Percentiles rank a stretch among this genome's conserved stretches.
These are phyloP conservation scores for Salix purpurea DNA, from an alignment of 345 rosid species.

Conservation along the genomic window DNA sequence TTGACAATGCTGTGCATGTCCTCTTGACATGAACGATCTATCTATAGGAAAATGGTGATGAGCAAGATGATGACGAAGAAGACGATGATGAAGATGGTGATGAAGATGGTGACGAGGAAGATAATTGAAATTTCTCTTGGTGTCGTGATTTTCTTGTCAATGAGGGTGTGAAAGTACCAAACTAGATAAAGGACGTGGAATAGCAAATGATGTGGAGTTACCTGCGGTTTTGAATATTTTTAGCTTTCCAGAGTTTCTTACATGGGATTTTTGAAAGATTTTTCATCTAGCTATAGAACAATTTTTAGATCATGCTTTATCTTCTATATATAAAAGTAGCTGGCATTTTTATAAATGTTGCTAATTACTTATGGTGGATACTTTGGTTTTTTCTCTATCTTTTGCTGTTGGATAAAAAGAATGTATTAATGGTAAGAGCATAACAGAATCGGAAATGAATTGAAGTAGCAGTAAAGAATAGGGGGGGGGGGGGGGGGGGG, in stretches of 20 bases:
- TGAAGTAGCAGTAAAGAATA: no score
- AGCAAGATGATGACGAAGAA: slow-evolving; percentile 1
- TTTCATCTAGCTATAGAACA: not conserved
- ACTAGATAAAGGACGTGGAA: not conserved
- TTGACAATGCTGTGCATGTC: not conserved
- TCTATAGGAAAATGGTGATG: slow-evolving; percentile 15
- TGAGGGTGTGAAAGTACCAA: not conserved
- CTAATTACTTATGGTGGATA: not conserved
- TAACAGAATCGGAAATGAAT: no score
- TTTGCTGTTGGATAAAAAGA: no score
- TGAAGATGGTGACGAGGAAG: slow-evolving; percentile 8
- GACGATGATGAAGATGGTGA: not conserved
- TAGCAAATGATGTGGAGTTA: not conserved
- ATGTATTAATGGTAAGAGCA: no score
- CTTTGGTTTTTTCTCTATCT: not conserved
- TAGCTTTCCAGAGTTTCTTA: not conserved
- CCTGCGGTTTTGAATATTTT: not conserved
- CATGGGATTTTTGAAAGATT: not conserved
- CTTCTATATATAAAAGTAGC: no score
- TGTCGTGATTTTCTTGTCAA: not conserved
- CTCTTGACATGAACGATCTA: not conserved
- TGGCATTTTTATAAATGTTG: no score
- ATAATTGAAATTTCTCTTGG: slow-evolving; percentile 1
- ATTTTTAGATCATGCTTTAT: not conserved
- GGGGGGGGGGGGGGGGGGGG: no score